Base-by-base conservation (phyloP, 2,329 filamentous ascomycete species). In the Hymenoscyphus fraxineus region DNA sequence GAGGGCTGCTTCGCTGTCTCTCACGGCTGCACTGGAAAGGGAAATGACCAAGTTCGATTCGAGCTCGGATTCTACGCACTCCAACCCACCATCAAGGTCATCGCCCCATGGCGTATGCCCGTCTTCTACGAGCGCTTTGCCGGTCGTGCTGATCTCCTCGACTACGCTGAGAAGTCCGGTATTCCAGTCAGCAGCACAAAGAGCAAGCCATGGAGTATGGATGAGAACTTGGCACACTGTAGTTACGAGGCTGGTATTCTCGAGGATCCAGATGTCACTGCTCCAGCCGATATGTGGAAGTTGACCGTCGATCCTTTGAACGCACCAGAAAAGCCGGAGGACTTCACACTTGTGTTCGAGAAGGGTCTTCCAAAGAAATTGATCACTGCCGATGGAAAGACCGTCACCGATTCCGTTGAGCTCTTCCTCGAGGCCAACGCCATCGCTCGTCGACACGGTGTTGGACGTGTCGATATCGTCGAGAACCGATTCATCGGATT, bases 401-500 rank as follows among this genome's bases (percentile, higher is more conserved):
- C 80, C 44, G 82, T 85, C 71, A 91, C 89, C 63, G 88, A 89
- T 73, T 81, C 86, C 5, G 82, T 92, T 63, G 87, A 90, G 74
- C 81, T 94, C 64, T 94, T 94, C 82, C 80, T 86, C 66, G 82
- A 85, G 63, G 82, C 86, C 71, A 93, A 93, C 79, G 80, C 85
- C 65, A 88, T 94, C 68, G 91, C 85, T 69, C 84, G 85, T 76
- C 83, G 81, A 69, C 81, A 92, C 79, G 91, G 91, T 76, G 85
- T 94, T 70, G 91, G 91, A 73, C 83, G 91, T 73, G 88, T 94
- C 70, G 91, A 94, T 77, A 94, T 94, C 74, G 90, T 93, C 66
- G 90, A 92, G 78, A 90, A 91, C 80, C 85, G 91, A 62, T 91
- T 89, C 81, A 89, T 91, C 74, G 91, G 90, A 68, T 82, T 93